These are phyloP conservation scores for Nothophytophthora sp. DNA, from an alignment of 352 stramenopile genomes.

Conservation along the genomic window DNA sequence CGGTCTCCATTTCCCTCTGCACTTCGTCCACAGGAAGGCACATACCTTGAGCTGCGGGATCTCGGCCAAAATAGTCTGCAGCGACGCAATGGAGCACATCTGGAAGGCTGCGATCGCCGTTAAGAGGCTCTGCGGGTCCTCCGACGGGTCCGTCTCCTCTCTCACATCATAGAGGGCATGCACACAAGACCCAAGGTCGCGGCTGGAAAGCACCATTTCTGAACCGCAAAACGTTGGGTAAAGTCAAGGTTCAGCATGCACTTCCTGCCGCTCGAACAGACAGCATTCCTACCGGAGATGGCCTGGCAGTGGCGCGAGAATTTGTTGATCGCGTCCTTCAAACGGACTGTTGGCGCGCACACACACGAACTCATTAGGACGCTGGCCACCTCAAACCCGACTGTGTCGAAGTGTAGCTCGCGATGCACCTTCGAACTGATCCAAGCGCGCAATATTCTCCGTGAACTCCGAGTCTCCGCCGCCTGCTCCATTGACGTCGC, in stretches of 20 bases:
- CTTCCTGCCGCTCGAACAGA: no score
- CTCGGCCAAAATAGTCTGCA: conserved; percentile 56
- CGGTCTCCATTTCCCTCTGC: no score
- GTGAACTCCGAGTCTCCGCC: conserved; percentile 20
- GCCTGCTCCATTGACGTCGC: background rate
- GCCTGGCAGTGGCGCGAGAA: conserved; percentile 58
- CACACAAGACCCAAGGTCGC: conserved; percentile 15
- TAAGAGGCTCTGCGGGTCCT: conserved; percentile 24
- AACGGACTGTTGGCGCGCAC: conserved; percentile 15
- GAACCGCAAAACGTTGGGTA: conserved; percentile 3
- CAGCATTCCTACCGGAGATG: conserved; percentile 40
- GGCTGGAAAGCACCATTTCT: conserved; percentile 35
- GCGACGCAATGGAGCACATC: conserved; percentile 49
- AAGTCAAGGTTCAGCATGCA: background rate
- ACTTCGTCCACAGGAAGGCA: no score
- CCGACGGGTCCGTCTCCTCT: conserved; percentile 7
- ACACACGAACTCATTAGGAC: conserved; percentile 3
- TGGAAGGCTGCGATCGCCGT: conserved; percentile 50
- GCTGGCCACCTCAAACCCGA: background rate
- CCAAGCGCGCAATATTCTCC: conserved; percentile 28
- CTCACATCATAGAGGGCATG: conserved; percentile 19
- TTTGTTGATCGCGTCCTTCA: conserved; percentile 43
- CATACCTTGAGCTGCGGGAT: conserved; percentile 60
- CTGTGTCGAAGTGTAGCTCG: background rate
- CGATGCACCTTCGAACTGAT: conserved; percentile 52